These are phyloP conservation scores for Trichoderma afroharzianum DNA, from an alignment of 2,329 filamentous ascomycete genomes.

Conservation along the genomic window DNA sequence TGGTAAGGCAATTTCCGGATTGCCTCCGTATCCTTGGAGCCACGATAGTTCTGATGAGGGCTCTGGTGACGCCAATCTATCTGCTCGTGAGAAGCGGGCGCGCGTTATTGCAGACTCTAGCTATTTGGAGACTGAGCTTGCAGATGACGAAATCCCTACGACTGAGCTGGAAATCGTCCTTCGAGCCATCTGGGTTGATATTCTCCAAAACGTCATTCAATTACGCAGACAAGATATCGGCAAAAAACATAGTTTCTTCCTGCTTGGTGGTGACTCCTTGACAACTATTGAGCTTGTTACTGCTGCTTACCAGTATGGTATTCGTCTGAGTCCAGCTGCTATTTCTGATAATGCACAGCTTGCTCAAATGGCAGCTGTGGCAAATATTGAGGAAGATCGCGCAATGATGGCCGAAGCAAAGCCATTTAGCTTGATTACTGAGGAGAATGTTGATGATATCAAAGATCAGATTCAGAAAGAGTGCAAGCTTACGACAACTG, in stretches of 20 bases:
- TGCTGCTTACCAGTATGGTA: slow-evolving; percentile 12
- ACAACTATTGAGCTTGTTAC: slow-evolving; percentile 13
- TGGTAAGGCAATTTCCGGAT: slow-evolving; percentile 13
- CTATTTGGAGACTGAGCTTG: not conserved
- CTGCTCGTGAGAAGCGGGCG: slow-evolving; percentile 4
- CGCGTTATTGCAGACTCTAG: not conserved
- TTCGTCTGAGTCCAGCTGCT: not conserved
- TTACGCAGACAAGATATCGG: slow-evolving; percentile 9
- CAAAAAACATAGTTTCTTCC: slow-evolving; percentile 14
- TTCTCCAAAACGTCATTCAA: not conserved
- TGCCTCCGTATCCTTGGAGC: slow-evolving; percentile 16
- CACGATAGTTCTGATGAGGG: not conserved
- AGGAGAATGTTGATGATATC: not conserved
- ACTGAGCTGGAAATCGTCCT: slow-evolving; percentile 13
- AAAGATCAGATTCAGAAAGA: not conserved
- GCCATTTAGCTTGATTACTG: not conserved
- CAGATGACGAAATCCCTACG: slow-evolving; percentile 3
- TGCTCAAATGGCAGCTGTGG: slow-evolving; percentile 9
- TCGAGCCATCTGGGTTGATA: slow-evolving; percentile 9
- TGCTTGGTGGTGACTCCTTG: slow-evolving; percentile 13
- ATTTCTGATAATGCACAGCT: slow-evolving; percentile 2
- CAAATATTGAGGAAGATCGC: not conserved
- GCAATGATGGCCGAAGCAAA: not conserved
- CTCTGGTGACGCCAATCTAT: not conserved
- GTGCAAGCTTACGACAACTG: not conserved